Evolutionary conservation across 2,329 filamentous ascomycete genomes (phyloP).

Genomic region (Fusarium brevicatenulatum): DNA sequence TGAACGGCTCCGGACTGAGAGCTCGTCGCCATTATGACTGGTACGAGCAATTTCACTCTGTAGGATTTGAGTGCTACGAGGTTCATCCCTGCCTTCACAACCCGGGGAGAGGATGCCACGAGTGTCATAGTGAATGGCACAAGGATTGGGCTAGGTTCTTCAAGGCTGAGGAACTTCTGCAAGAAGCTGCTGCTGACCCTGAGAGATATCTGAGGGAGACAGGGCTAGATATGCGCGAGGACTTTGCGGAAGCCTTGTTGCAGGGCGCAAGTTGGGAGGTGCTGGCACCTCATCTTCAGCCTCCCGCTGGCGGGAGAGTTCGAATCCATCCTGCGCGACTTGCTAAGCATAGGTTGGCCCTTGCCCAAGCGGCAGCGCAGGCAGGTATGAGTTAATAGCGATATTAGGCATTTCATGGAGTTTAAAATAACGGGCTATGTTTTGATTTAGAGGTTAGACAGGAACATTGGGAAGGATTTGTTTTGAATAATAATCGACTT

Average conservation of each 20-base stretch:
- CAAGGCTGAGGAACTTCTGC: conserved; percentile 20
- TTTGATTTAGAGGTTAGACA: conserved; percentile 19
- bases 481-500: conserved; percentile 23
- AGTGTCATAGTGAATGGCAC: conserved; percentile 38
- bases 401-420: neutral
- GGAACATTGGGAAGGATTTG: neutral
- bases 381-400: neutral
- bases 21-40: conserved; percentile 30
- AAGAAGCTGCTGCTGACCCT: conserved; percentile 11
- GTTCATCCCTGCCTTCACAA: conserved; percentile 30
- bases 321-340: conserved; percentile 33
- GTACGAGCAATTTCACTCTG: conserved; percentile 37
- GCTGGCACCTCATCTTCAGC: conserved; percentile 9
- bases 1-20: conserved; percentile 23
- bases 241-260: conserved; percentile 9
- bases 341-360: conserved; percentile 20
- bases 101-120: conserved; percentile 24
- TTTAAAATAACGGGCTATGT: conserved; percentile 1
- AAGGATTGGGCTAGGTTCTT: conserved; percentile 28
- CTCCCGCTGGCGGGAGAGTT: conserved; percentile 26
- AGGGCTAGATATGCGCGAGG: conserved; percentile 10
- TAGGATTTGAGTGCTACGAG: conserved; percentile 29
- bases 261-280: conserved; percentile 1
- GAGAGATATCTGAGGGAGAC: neutral
- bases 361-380: neutral